Percentiles rank a stretch among this genome's conserved stretches.
Evolutionary conservation across 2,329 filamentous ascomycete genomes (phyloP).

Genomic region (Lachnellula occidentalis): DNA sequence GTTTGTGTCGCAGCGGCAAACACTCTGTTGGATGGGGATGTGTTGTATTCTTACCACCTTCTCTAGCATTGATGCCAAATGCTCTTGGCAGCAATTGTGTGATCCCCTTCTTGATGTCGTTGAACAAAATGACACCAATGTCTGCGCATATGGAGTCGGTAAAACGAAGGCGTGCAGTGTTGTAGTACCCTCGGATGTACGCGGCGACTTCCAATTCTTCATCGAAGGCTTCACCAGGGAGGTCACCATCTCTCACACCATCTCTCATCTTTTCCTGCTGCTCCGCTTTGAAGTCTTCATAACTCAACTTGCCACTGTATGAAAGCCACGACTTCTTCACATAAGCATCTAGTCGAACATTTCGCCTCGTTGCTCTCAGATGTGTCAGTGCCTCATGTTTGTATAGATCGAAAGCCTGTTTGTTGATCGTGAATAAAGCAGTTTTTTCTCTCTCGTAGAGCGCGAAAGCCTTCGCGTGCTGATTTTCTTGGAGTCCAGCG

Average conservation of each 20-base stretch:
- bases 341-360: slow-evolving; percentile 43
- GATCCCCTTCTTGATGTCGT: slow-evolving; percentile 5
- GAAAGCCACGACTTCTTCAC: neutral
- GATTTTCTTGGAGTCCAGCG: neutral
- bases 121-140: slow-evolving; percentile 11
- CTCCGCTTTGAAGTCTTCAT: neutral
- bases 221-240: slow-evolving; percentile 53
- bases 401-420: slow-evolving; percentile 40
- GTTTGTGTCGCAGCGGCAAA: neutral
- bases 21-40: neutral
- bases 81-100: slow-evolving; percentile 7
- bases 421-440: slow-evolving; percentile 15
- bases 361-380: slow-evolving; percentile 44
- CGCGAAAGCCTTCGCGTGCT: neutral
- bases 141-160: slow-evolving; percentile 41
- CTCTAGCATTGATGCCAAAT: slow-evolving; percentile 8
- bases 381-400: slow-evolving; percentile 41
- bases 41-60: slow-evolving; percentile 9
- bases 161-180: slow-evolving; percentile 59
- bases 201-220: slow-evolving; percentile 57
- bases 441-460: slow-evolving; percentile 14
- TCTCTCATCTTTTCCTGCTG: slow-evolving; percentile 11
- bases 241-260: slow-evolving; percentile 26
- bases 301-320: neutral
- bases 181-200: slow-evolving; percentile 64